Percentiles rank a stretch among this genome's conserved stretches.
These are phyloP conservation scores for Gossypium lobatum DNA, from an alignment of 441 rosid genomes.

Conservation along the genomic window DNA sequence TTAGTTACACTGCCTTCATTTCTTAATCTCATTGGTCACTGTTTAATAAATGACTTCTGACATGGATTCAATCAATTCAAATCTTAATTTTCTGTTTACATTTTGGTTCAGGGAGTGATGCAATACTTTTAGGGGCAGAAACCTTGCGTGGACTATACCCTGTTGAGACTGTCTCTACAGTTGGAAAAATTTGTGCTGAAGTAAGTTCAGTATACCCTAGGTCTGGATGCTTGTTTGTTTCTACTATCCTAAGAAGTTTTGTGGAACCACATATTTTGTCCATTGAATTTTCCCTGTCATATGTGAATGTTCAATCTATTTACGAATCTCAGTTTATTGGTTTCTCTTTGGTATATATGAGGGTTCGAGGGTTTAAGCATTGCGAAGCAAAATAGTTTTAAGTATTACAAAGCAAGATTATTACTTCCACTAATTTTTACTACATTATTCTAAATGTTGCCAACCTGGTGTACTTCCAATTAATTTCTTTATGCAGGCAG, in stretches of 20 bases:
- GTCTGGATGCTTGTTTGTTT: neutral
- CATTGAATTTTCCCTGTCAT: neutral
- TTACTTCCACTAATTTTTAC: neutral
- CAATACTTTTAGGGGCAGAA: constrained; percentile 51
- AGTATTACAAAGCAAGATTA: neutral
- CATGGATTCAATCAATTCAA: constrained; percentile 2
- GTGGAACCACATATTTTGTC: neutral
- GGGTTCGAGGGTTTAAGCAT: neutral
- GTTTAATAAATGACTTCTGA: neutral
- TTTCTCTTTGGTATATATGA: neutral
- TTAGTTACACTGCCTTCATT: neutral
- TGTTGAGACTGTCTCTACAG: constrained; percentile 43
- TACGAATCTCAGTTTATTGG: neutral
- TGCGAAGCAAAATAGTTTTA: neutral
- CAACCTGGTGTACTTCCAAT: neutral
- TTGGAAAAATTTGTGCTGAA: constrained; percentile 54
- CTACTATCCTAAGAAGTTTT: neutral
- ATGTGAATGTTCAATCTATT: neutral
- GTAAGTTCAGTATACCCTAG: constrained; percentile 19
- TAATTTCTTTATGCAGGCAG: constrained; percentile 34
- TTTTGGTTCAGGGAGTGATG: constrained; percentile 38
- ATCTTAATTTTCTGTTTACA: neutral
- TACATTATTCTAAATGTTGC: neutral
- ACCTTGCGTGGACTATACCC: constrained; percentile 53
- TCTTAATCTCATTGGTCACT: constrained; percentile 3